Evolutionary conservation across 306 rosid genomes (phyloP).

Genomic region (Lathyrus oleraceus): DNA sequence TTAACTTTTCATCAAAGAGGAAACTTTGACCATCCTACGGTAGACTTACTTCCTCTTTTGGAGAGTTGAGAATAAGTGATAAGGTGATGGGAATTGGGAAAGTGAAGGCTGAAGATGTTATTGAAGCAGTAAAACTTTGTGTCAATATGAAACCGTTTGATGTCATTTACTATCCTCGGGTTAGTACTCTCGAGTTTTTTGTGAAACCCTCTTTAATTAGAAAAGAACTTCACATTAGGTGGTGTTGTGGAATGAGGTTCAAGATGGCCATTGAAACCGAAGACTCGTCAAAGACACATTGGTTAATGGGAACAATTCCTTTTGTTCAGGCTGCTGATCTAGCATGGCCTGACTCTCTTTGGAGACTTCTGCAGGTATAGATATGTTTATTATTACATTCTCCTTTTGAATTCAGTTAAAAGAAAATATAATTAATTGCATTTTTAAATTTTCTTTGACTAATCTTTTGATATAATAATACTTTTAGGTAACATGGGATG

Average conservation of each 20-base stretch:
- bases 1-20: conserved; percentile 57
- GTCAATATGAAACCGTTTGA: conserved; percentile 64
- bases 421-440: background rate
- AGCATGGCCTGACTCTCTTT: conserved; percentile 79
- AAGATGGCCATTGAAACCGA: conserved; percentile 88
- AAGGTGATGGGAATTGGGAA: conserved; percentile 56
- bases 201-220: conserved; percentile 64
- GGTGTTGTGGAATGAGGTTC: conserved; percentile 85
- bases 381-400: no score
- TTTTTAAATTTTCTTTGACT: background rate
- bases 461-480: no score
- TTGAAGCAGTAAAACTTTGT: conserved; percentile 68
- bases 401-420: conserved; percentile 49
- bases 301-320: conserved; percentile 79
- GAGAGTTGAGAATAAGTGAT: conserved; percentile 38
- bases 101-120: conserved; percentile 65
- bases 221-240: conserved; percentile 58
- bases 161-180: conserved; percentile 79
- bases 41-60: conserved; percentile 42
- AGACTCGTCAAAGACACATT: conserved; percentile 65
- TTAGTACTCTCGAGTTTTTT: conserved; percentile 80
- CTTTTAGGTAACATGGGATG: conserved; percentile 96
- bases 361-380: no score
- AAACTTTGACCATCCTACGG: conserved; percentile 53
- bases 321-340: conserved; percentile 68